These are phyloP conservation scores for Botryosphaeria dothidea DNA, from an alignment of 2,329 filamentous ascomycete species.

Conservation along the genomic window DNA sequence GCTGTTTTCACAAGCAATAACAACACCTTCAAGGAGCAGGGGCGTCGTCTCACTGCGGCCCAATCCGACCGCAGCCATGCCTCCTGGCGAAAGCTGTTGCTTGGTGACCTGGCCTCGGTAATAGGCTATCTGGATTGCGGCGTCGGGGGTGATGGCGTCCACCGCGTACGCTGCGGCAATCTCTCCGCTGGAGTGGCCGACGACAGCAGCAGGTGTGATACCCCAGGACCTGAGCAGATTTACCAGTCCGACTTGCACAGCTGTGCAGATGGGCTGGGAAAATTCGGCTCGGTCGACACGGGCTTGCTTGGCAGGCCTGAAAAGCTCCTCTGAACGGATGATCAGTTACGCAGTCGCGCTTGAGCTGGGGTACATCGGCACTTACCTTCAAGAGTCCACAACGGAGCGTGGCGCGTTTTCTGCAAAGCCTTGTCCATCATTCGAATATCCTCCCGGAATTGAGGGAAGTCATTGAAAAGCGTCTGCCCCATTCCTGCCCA, in stretches of 20 bases:
- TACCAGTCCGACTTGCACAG: constrained; percentile 29
- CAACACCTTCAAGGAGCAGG: too few relatives aligned
- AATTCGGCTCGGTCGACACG: too few relatives aligned
- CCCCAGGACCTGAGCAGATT: constrained; percentile 30
- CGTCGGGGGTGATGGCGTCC: constrained; percentile 23
- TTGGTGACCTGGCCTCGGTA: constrained; percentile 21
- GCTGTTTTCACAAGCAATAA: too few relatives aligned
- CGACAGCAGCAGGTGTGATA: constrained; percentile 26
- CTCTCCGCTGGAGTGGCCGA: constrained; percentile 33
- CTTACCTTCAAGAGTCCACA: too few relatives aligned
- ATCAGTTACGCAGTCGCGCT: constrained; percentile 27
- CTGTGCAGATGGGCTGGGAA: constrained; percentile 28
- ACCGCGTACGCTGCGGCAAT: constrained; percentile 32
- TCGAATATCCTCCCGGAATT: neutral
- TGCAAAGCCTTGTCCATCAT: constrained; percentile 18
- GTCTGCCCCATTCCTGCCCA: constrained; percentile 23
- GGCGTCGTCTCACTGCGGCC: too few relatives aligned
- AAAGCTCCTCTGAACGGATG: too few relatives aligned
- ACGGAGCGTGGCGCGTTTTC: constrained; percentile 11
- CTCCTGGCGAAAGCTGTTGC: too few relatives aligned
- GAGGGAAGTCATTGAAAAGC: constrained; percentile 16
- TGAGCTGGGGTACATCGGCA: too few relatives aligned
- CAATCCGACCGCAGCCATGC: too few relatives aligned
- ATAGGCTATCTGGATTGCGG: constrained; percentile 29
- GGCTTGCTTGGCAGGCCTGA: too few relatives aligned